Evolutionary conservation across 352 stramenopile genomes (phyloP), one percentile per base, ranked within the genome.

Genomic region (Phytopythium kandeliae): DNA sequence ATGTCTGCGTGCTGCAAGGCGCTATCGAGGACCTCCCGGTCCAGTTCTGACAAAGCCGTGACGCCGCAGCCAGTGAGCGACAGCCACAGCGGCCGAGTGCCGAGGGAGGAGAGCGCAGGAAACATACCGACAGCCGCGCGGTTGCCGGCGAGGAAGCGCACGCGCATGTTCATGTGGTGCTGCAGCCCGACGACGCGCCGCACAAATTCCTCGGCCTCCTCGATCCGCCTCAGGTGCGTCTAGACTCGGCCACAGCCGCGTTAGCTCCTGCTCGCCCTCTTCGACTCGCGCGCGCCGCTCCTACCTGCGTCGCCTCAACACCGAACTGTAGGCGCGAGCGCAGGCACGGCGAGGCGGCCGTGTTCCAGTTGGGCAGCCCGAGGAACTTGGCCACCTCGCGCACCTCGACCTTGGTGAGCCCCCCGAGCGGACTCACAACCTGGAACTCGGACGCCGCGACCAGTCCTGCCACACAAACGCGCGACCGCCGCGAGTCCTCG

Each of bases 281-380:
- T 50, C 30, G 10, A 49, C n/a, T 46, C 36, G n/a, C n/a, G 28
- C 43, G 35, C 53, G 11, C 34, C 11, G 74, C 65, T 31, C 76
- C 68, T 42, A 96, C 82, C 54, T 89, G 58, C 0, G 87, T 96
- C 7, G 95, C 95, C 45, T 91, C 60, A 1, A 99, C 90, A 38
- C 96, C 96, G 60, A 98, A 96, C 8, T 95, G 92, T 35, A 99
- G 67, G 33, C 96, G 78, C 24, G 92, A 98, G 24, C 96, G 76
- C 47, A 99, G 60, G 74, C 96, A 99, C 9, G 96, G 96, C 6
- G 93, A 98, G 17, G 96, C 96, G 0, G 96, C 96, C 22, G 85
- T 74, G 60, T 98, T 96, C 89, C 93, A 98, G 69, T 98, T 99
- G 2, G 86, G 85, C 7, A 99, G 62, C 28, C 88, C 89, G 15